Evolutionary conservation across 225 moss, liverwort and hornwort species (phyloP), one percentile per base, ranked within the genome.

Genomic region (Thuidium tamariscinum): DNA sequence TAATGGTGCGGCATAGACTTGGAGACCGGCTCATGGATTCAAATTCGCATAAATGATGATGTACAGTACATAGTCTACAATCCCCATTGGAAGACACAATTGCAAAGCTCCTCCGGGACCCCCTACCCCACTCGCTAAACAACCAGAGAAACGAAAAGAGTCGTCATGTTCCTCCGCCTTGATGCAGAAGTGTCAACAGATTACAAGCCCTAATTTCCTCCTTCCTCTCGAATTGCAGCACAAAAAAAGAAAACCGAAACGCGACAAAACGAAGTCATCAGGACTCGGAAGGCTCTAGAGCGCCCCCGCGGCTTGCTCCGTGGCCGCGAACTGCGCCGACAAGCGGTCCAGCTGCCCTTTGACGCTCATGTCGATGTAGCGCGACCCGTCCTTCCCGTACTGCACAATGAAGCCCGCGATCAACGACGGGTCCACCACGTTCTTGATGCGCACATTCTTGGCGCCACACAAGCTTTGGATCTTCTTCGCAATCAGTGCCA

Each of bases 401-500:
- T 97, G 97, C 52, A 98, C 95, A 55, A 96, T 86, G 84, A 98
- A 98, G 7, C 98, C 98, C 27, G 98, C 98, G 46, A 98, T 98
- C 84, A 98, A 57, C 21, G 97, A 91, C 15, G 96, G 90, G 79
- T 98, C 98, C 56, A 97, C 94, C 16, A 96, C 93, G 85, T 98
- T 98, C 93, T 93, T 98, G 67, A 98, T 95, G 91, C 97, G 91
- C 61, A 98, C 98, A 37, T 98, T 98, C 94, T 94, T 96, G 8
- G 98, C 94, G 36, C 94, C 94, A 64, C 94, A 94, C 88, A 98
- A 77, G 87, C 91, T 95, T 90, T 96, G 97, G 79, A 98, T 98
- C 93, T 98, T 98, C 91, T 98, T 98, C 2, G 98, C 98, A 55
- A 98, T 97, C 37, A 98, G 91, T 18, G 97, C 96, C 13, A 98